Base-by-base conservation (phyloP, 2,329 filamentous ascomycete genomes). In the Phyllosticta citrichinensis region DNA sequence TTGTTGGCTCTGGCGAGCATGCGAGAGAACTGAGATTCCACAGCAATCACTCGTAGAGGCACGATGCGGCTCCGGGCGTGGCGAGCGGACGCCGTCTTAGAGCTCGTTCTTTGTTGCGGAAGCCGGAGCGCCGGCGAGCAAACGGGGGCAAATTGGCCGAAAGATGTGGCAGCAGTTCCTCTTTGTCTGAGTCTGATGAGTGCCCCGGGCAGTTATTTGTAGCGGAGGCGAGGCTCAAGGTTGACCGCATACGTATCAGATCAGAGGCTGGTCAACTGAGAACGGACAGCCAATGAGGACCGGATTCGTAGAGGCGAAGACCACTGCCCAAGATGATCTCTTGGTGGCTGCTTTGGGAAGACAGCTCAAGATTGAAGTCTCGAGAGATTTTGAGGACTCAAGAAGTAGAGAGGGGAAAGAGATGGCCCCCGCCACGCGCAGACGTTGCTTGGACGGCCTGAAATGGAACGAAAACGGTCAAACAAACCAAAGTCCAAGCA, bases 201-300 rank as follows among this genome's bases (percentile, higher is more conserved):
- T 68, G 17, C 65, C 62, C 62, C 64, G 30, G 67, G 67, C 63
- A 68, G 69, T 67, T 74, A 73, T 73, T 73, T 74, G 72, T 73
- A 74, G 67, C 70, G 67, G 69, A 63, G 66, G 64, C 64, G 64
- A 67, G 63, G 62, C 66, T 72, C 68, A 65, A 72, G 64, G 64
- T 66, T 63, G 60, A 69, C 67, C 71, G 68, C 68, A 72, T 68
- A 72, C 68, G 66, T 70, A 70, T 65, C 66, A 58, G 68, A 64
- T 66, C 69, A 67, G 65, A 66, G 65, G 68, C 64, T 62, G 67
- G 63, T 64, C 65, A 65, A 68, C 71, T 73, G 69, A 73, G 70
- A 68, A 70, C 71, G 71, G 72, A 74, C 40, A 52, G 52, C 52
- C 72, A 74, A 74, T 73, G 71, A 65, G 66, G 64, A 65, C 71